Percentiles rank a stretch among this genome's conserved stretches.
Conservation (phyloP, 2,329 filamentous ascomycete genomes). For the Pseudophaeomoniella oleicola region DNA sequence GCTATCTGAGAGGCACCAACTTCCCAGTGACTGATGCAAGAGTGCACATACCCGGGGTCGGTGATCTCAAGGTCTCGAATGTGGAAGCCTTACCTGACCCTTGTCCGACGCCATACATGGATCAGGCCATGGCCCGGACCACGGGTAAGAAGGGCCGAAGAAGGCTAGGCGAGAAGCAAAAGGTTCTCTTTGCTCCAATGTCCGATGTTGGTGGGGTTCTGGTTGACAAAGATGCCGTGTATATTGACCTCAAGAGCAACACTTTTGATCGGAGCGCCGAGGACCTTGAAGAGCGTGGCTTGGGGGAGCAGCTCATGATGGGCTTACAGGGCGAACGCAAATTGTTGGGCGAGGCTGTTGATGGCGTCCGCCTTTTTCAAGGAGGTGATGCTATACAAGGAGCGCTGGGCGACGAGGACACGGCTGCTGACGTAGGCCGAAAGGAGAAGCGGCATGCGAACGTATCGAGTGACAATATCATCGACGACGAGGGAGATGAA, state of each 20-base stretch:
- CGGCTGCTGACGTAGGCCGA: slow-evolving; percentile 42
- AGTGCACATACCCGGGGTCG: slow-evolving; percentile 83
- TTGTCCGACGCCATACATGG: slow-evolving; percentile 83
- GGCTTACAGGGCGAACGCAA: slow-evolving; percentile 70
- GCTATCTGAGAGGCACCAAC: slow-evolving; percentile 88
- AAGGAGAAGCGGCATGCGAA: slow-evolving; percentile 38
- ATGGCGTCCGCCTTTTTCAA: slow-evolving; percentile 74
- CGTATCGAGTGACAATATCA: slow-evolving; percentile 33
- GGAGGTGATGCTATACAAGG: slow-evolving; percentile 55
- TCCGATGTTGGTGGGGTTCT: slow-evolving; percentile 91
- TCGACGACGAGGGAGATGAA: slow-evolving; percentile 44
- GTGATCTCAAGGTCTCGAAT: slow-evolving; percentile 68
- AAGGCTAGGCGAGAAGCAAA: slow-evolving; percentile 88
- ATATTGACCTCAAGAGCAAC: slow-evolving; percentile 58
- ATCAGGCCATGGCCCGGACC: slow-evolving; percentile 71
- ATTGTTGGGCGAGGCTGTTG: slow-evolving; percentile 67
- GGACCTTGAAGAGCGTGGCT: slow-evolving; percentile 57
- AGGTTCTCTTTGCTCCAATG: slow-evolving; percentile 93
- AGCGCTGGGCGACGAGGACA: slow-evolving; percentile 34
- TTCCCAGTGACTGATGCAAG: slow-evolving; percentile 73
- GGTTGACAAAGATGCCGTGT: slow-evolving; percentile 94
- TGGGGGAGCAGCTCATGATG: slow-evolving; percentile 90
- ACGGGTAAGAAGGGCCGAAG: slow-evolving; percentile 68
- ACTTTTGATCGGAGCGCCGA: slow-evolving; percentile 56
- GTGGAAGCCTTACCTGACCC: slow-evolving; percentile 87